Conservation (phyloP, 306 rosid species). For the apple (Malus domestica) region ASM211411v1 NC_041795.1:34310001-34310500, state of each 20-base stretch:
- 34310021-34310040: too few relatives aligned
- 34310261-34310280: not conserved
- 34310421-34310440: conserved; percentile 25
- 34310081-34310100: too few relatives aligned
- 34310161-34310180: too few relatives aligned
- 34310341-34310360: not conserved
- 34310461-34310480: not conserved
- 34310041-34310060: too few relatives aligned
- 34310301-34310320: not conserved
- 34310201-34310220: too few relatives aligned
- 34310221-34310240: too few relatives aligned
- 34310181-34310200: too few relatives aligned
- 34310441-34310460: conserved; percentile 33
- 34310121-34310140: too few relatives aligned
- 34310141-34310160: too few relatives aligned
- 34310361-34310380: not conserved
- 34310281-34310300: not conserved
- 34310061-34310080: too few relatives aligned
- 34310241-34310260: not conserved
- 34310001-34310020: rapidly evolving
- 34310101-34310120: too few relatives aligned
- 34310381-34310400: conserved; percentile 30
- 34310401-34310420: conserved; percentile 14
- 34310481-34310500: conserved; percentile 26
- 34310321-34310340: not conserved